Base-by-base conservation (phyloP, 1,284 basidiomycete species). In the Paramarasmius palmivorus region DNA sequence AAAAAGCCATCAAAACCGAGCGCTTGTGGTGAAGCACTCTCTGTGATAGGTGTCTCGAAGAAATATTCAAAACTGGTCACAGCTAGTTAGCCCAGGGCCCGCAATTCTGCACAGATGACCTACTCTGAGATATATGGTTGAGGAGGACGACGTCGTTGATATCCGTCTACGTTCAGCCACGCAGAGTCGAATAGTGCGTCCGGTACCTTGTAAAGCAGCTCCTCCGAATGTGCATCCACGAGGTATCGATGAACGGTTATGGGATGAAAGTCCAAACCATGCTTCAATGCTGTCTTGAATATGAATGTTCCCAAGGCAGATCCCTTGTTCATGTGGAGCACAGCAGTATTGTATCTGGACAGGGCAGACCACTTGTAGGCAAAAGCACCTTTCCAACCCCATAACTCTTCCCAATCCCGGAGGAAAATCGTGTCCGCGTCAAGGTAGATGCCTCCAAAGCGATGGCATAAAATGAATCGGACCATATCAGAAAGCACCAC, bases 401-500 rank as follows among this genome's bases (percentile, higher is more conserved):
- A 93, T 12, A 95, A 71, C 59, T 94, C 92, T 65, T 93, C 91
- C 92, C 92, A 95, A 65, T 95, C 92, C n/a, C 92, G 83, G 12
- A 95, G 70, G 60, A 95, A 83, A 52, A 95, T 79, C 4, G 90
- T 93, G 67, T 94, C 92, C 15, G 91, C 90, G 63, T 95, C 92
- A 48, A 95, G 81, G 65, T 94, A 95, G 41, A 90, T 87, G 10
- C 92, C 92, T 37, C 92, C 92, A 62, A 85, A 94, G 40, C 90
- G 85, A 70, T 94, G 88, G 54, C 89, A 92, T 10, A 94, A 73
- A 51, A 93, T 83, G 65, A 94, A 94, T 17, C 92, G 83, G 3
- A 89, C 92, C 86, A 94, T 89, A 65, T 95, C 92, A 12, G 90
- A 92, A 6, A 94, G 73, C 59, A 93, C 90, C 57, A 92, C 90